phyloP scores from a whole-genome alignment of 2,329 filamentous ascomycete genomes.

The Colletotrichum horii region DNA sequence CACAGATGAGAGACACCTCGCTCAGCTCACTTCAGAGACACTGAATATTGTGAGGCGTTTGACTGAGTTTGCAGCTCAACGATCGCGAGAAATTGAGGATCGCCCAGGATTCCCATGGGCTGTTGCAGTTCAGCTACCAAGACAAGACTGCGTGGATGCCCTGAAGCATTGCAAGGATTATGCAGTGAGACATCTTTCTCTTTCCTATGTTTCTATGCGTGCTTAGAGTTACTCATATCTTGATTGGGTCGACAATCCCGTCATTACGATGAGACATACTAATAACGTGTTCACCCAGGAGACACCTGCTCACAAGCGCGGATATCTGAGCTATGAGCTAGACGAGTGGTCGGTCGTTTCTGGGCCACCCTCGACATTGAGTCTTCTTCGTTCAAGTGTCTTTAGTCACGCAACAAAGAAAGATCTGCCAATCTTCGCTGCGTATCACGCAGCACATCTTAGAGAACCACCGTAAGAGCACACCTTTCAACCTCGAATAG shows the following conservation, averaged over 20 bases:
- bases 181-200: not conserved
- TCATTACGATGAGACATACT: not conserved
- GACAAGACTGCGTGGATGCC: not conserved
- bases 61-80: not conserved
- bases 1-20: not conserved
- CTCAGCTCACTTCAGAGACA: not conserved
- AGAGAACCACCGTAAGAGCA: not conserved
- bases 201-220: accelerated
- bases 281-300: not conserved
- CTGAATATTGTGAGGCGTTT: not conserved
- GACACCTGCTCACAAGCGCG: not conserved
- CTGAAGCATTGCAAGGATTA: not conserved
- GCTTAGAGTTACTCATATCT: not conserved
- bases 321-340: not conserved
- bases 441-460: not conserved
- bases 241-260: not conserved
- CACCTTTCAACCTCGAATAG: not conserved
- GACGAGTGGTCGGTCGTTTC: not conserved
- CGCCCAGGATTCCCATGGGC: not conserved
- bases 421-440: not conserved
- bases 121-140: not conserved
- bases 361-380: not conserved
- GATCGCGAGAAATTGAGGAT: not conserved
- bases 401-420: not conserved
- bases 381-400: not conserved